Evolutionary conservation across 768 basidiomycete genomes (phyloP), one percentile per base, ranked within the genome.

Genomic region (Mycena haematopus): DNA sequence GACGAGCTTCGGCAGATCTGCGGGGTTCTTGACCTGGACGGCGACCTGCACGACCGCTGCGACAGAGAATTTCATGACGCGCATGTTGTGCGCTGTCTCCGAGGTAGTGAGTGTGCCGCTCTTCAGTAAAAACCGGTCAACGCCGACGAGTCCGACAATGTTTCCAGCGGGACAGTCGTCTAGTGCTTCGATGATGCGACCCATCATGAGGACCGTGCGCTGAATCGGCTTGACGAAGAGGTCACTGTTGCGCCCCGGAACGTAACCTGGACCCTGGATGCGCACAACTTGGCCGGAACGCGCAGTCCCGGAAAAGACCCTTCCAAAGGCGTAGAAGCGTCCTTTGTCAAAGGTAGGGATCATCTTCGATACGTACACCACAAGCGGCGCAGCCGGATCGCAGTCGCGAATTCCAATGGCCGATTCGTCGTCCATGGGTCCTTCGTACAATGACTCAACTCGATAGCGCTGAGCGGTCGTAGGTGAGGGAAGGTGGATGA

Each of bases 201-300:
- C 97, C 97, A 99, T 99, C 97, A 99, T 99, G 75, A 99, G 87
- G 50, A 99, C 93, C 36, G 97, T 99, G 64, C 97, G 93, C 82
- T 99, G 97, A 70, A 99, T 89, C 49, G 96, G 91, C 84, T 99
- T 98, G 82, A 98, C 76, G 81, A 97, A 98, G 60, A 97, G 81
- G 78, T 99, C 97, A 0, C 95, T 92, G 84, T 98, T 99, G 88
- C 94, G 94, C 71, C 97, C 97, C 38, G 97, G 97, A 58, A 95
- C 59, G 79, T 95, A 99, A 86, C 98, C 98, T 69, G 97, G 97
- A 22, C 97, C 97, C 80, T 99, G 97, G 71, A 99, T 99, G 73
- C 97, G 95, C 79, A 98, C 87, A 81, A 96, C 98, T 74, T 95
- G 97, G 52, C 97, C 97, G 60, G 97, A 87, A 69, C 87, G 89